Evolutionary conservation across 306 rosid genomes (phyloP).

Genomic region (Senna tora): DNA sequence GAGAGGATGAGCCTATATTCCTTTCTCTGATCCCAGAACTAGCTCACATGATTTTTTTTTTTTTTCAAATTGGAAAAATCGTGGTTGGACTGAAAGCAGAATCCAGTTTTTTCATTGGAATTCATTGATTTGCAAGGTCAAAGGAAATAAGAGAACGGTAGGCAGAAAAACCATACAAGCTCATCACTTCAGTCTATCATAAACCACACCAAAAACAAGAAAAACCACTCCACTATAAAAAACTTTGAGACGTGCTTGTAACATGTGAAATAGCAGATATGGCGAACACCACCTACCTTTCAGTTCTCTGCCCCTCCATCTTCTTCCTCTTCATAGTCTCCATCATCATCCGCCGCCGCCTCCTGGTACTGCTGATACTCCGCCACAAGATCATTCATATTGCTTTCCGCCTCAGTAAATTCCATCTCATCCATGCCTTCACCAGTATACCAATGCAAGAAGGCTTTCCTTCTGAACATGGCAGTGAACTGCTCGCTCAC

Average conservation of each 20-base stretch:
- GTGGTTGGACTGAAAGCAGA: background rate
- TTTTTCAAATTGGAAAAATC: background rate
- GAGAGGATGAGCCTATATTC: background rate
- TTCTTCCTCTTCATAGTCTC: constrained; percentile 50
- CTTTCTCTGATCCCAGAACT: background rate
- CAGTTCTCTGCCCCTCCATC: constrained; percentile 43
- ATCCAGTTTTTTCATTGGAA: too few relatives aligned
- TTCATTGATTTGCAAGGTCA: too few relatives aligned
- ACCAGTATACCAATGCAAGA: constrained; percentile 84
- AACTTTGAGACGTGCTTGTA: too few relatives aligned
- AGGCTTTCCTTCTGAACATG: constrained; percentile 84
- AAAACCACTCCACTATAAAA: too few relatives aligned
- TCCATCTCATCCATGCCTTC: constrained; percentile 88
- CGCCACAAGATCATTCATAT: constrained; percentile 82
- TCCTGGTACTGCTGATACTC: constrained; percentile 86
- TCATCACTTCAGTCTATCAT: background rate
- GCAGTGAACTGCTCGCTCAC: constrained; percentile 82
- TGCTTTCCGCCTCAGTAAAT: constrained; percentile 74
- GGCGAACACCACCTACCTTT: constrained; percentile 44
- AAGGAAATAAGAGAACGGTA: background rate
- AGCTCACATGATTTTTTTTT: background rate
- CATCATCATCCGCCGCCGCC: constrained; percentile 52
- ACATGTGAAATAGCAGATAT: constrained; percentile 35
- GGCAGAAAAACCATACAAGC: background rate
- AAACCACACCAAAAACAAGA: too few relatives aligned